A percentile compares a stretch with the other conserved stretches of the same genome.
These are phyloP conservation scores for Hypoxylon perforatum DNA, from an alignment of 495 filamentous ascomycete species.

Conservation along the genomic window DNA sequence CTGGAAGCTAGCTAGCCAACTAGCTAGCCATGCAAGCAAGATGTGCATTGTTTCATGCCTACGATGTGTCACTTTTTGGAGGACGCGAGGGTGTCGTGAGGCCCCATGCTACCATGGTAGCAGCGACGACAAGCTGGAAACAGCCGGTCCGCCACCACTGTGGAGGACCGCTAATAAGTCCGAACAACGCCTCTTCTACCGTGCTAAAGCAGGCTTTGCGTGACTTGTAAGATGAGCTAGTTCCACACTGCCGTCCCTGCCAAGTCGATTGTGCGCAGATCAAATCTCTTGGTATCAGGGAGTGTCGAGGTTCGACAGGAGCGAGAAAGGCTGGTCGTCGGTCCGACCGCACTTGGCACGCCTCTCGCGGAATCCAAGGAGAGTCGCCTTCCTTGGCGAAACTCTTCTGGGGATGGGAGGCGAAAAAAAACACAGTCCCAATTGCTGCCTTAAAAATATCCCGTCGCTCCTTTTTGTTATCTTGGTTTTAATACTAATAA, in stretches of 20 bases:
- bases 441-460: conserved; percentile 18
- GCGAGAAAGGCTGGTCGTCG: conserved; percentile 41
- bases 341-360: conserved; percentile 47
- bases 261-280: conserved; percentile 50
- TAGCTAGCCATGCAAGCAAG: conserved; percentile 2
- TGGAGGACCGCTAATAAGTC: conserved; percentile 25
- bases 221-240: conserved; percentile 27
- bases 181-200: conserved; percentile 7
- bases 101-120: conserved; percentile 10
- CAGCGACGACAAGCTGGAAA: conserved; percentile 1
- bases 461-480: conserved; percentile 4
- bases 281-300: conserved; percentile 48
- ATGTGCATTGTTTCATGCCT: conserved; percentile 6
- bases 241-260: conserved; percentile 48
- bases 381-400: conserved; percentile 30
- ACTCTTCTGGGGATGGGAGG: conserved; percentile 3
- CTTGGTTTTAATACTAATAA: background rate
- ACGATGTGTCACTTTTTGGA: conserved; percentile 11
- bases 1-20: no score
- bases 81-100: no score
- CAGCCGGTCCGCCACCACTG: background rate
- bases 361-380: conserved; percentile 7
- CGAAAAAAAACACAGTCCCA: conserved; percentile 29
- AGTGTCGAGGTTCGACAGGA: conserved; percentile 6
- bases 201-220: conserved; percentile 19